phyloP scores from a whole-genome alignment of 2,329 filamentous ascomycete species.

The Aspergillus novoparasiticus region DNA sequence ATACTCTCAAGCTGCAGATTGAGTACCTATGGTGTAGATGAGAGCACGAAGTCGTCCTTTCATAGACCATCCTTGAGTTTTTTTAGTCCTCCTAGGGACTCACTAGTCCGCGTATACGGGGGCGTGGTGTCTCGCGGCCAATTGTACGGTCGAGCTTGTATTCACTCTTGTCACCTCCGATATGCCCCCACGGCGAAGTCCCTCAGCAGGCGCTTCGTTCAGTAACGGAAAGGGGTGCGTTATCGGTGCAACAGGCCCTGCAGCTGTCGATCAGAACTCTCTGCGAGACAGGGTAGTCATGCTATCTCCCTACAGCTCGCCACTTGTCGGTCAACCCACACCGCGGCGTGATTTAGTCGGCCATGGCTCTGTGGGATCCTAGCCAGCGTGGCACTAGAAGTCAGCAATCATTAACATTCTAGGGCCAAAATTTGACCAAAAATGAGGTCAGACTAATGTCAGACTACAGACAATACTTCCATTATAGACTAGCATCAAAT shows the following conservation, averaged over 20 bases:
- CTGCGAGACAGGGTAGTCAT: neutral
- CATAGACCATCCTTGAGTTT: neutral
- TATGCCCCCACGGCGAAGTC: neutral
- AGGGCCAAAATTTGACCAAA: neutral
- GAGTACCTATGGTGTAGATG: neutral
- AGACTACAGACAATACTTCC: neutral
- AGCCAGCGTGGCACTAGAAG: neutral
- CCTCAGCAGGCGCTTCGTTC: neutral
- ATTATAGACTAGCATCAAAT: neutral
- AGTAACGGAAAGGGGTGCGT: neutral
- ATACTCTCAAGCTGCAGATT: neutral
- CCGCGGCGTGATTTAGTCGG: neutral
- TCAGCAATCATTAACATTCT: neutral
- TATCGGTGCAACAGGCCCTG: neutral
- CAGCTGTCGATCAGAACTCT: neutral
- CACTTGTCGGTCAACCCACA: neutral
- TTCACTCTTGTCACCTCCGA: neutral
- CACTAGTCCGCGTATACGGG: neutral
- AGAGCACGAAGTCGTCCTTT: neutral
- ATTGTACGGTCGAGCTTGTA: neutral
- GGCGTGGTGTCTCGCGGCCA: neutral
- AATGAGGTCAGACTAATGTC: neutral
- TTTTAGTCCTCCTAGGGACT: constrained; percentile 2
- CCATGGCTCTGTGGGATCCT: neutral
- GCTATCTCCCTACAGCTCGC: neutral